Base-by-base conservation (phyloP, 2,329 filamentous ascomycete species). In the Beauveria sp. region DNA sequence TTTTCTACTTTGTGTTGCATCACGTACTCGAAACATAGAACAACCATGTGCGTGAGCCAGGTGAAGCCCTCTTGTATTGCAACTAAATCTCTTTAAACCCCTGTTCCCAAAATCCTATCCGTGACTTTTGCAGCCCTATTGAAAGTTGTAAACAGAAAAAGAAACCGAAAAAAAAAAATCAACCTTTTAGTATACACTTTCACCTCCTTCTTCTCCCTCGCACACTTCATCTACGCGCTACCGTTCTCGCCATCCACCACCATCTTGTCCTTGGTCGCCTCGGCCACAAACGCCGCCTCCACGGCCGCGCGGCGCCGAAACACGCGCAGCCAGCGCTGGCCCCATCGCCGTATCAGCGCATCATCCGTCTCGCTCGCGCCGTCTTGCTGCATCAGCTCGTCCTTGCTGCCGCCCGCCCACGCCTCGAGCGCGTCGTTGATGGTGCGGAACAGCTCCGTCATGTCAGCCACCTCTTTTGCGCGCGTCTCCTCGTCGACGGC, bases 231-330 rank as follows among this genome's bases (percentile, higher is more conserved):
- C 18, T 55, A 55, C 18, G 53, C 53, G 26, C 5, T 34, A 10
- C 53, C 53, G 5, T 55, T 55, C 38, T 55, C 53, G 40, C 53
- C 60, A 18, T 61, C 60, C 30, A 61, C 60, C 50, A 40, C 45
- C 60, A 61, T 61, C 18, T 38, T 46, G 22, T 61, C 60, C 46
- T 52, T 61, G n/a, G 18, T 56, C 5, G 53, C 60, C 52, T 61
- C 60, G 2, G 53, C 52, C 34, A 80, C 69, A 70, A 83, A 85
- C 0, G 89, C 83, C 75, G 97, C 92, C 76, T 98, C 93, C 16
- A 98, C 90, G 3, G 90, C 90, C 16, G 85, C 84, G 74, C 91
- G 89, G 49, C 95, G 82, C 68, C 86, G 79, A 73, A 96, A 97
- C 1, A 95, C 91, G 38, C 91, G 83, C 64, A 91, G 78, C 95